Evolutionary conservation across 2,329 filamentous ascomycete genomes (phyloP).

Genomic region (Orbilia oligospora): DNA sequence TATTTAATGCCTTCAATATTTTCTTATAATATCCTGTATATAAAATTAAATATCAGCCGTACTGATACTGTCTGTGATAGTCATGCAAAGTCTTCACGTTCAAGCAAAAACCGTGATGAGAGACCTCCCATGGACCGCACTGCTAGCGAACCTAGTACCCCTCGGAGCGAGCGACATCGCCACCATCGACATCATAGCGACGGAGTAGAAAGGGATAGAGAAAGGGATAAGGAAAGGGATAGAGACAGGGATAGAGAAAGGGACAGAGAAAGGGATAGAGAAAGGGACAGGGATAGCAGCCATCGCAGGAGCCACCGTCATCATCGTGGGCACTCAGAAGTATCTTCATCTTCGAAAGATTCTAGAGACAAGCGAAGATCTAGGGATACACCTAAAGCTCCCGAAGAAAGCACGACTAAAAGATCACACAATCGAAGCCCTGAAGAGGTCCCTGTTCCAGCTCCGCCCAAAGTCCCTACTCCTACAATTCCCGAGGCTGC

Average conservation of each 20-base stretch:
- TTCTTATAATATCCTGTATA: constrained; percentile 51
- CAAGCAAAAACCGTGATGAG: constrained; percentile 58
- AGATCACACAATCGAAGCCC: constrained; percentile 20
- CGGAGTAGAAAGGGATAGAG: constrained; percentile 25
- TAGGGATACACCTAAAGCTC: constrained; percentile 42
- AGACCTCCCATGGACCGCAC: constrained; percentile 55
- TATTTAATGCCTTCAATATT: constrained; percentile 27
- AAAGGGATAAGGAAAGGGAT: constrained; percentile 8
- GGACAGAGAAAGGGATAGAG: background rate
- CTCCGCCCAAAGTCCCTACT: constrained; percentile 9
- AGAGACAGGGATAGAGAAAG: constrained; percentile 13
- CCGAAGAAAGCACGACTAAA: constrained; percentile 34
- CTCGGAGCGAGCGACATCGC: constrained; percentile 52
- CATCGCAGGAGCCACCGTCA: constrained; percentile 35
- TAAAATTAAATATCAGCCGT: constrained; percentile 55
- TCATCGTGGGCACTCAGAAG: constrained; percentile 42
- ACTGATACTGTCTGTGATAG: constrained; percentile 55
- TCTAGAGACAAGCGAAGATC: constrained; percentile 49
- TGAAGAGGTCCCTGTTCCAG: constrained; percentile 22
- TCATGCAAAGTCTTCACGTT: constrained; percentile 54
- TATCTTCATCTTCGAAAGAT: constrained; percentile 48
- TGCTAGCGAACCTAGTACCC: constrained; percentile 49
- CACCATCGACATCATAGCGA: constrained; percentile 53
- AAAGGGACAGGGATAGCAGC: constrained; percentile 16
- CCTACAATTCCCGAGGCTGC: constrained; percentile 1